A percentile compares a stretch with the other conserved stretches of the same genome.
phyloP scores from a whole-genome alignment of 768 basidiomycete genomes.

The Trametes cinnabarina region DNA sequence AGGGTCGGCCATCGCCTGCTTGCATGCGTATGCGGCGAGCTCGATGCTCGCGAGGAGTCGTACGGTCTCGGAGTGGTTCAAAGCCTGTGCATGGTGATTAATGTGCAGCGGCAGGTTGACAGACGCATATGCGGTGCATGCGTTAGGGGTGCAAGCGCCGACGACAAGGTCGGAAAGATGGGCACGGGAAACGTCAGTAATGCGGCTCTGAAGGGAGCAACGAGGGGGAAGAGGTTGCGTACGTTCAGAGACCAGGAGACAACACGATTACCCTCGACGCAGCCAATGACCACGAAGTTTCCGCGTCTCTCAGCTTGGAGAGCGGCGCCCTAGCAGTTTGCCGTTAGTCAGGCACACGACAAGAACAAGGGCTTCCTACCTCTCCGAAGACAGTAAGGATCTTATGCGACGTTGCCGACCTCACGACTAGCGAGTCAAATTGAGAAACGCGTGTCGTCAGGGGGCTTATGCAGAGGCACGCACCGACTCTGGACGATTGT shows the following conservation, averaged over 20 bases:
- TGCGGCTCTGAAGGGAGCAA: background rate
- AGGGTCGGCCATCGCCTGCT: constrained; percentile 66
- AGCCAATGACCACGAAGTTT: constrained; percentile 82
- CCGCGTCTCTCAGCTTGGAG: constrained; percentile 85
- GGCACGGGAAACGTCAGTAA: constrained; percentile 1
- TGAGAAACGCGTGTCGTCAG: constrained; percentile 5
- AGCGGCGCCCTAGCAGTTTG: constrained; percentile 37
- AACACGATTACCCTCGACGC: constrained; percentile 69
- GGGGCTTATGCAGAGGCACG: constrained; percentile 27
- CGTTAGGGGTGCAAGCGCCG: constrained; percentile 3
- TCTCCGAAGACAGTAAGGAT: constrained; percentile 69
- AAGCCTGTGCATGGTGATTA: constrained; percentile 46
- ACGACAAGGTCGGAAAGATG: background rate
- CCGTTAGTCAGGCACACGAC: constrained; percentile 16
- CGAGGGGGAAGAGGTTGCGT: constrained; percentile 24
- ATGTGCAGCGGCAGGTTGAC: constrained; percentile 3
- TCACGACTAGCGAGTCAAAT: constrained; percentile 48
- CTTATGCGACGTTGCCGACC: constrained; percentile 64
- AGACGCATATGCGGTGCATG: background rate
- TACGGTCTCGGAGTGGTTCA: constrained; percentile 81
- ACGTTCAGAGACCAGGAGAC: constrained; percentile 87
- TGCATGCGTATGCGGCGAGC: constrained; percentile 78
- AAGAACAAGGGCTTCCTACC: constrained; percentile 39
- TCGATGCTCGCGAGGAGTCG: constrained; percentile 81
- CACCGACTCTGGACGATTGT: constrained; percentile 80